phyloP scores from a whole-genome alignment of 148 eudicot species.

The Pharnaceum exiguum region DNA sequence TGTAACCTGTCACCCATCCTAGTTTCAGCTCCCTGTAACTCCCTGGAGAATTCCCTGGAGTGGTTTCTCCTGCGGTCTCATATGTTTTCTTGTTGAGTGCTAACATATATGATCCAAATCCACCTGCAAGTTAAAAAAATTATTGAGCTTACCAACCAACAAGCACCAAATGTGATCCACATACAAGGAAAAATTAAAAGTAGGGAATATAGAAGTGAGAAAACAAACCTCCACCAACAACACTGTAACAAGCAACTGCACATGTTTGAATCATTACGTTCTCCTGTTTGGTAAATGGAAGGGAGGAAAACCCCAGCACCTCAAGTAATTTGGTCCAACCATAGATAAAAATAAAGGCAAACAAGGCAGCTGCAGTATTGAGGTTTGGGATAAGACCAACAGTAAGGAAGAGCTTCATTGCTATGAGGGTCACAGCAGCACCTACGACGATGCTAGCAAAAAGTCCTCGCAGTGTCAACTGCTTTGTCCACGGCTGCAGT shows the following conservation, averaged over 20 bases:
- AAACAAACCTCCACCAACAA: constrained; percentile 61
- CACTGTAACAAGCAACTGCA: constrained; percentile 83
- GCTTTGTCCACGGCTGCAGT: constrained; percentile 65
- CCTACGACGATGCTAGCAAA: constrained; percentile 55
- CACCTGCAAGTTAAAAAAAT: constrained; percentile 34
- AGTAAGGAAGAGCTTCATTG: constrained; percentile 74
- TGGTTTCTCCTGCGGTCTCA: constrained; percentile 57
- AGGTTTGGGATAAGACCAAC: constrained; percentile 72
- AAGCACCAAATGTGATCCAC: neutral
- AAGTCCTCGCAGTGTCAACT: constrained; percentile 61
- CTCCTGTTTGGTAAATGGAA: constrained; percentile 79
- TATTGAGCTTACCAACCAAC: neutral
- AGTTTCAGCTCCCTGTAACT: constrained; percentile 67
- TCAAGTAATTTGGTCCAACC: constrained; percentile 46
- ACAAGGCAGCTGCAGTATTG: constrained; percentile 77
- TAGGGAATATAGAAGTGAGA: neutral
- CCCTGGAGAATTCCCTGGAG: constrained; percentile 49
- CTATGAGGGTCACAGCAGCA: constrained; percentile 53
- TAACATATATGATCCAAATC: constrained; percentile 76
- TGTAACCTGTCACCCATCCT: constrained; percentile 76
- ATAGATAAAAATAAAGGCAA: constrained; percentile 62
- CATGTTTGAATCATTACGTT: constrained; percentile 86
- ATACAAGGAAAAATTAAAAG: neutral
- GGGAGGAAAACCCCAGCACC: constrained; percentile 39
- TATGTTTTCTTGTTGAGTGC: constrained; percentile 71